phyloP scores from a whole-genome alignment of 2,329 filamentous ascomycete species.

The Trichoderma atroviride region DNA sequence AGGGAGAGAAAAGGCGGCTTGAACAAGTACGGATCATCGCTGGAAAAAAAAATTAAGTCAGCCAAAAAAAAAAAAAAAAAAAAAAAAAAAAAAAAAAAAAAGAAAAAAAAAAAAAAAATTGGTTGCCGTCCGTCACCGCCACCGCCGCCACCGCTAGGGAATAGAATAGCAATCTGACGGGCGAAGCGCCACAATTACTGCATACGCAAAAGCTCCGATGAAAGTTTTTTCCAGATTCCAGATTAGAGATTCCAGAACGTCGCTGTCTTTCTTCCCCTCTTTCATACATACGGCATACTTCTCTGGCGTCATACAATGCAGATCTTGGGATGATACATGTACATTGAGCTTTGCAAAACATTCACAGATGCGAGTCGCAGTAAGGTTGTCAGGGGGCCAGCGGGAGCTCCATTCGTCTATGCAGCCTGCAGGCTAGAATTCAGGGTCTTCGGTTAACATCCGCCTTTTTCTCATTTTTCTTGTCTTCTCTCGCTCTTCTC shows the following conservation, averaged over 20 bases:
- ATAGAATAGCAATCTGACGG: background rate
- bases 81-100: background rate
- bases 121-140: background rate
- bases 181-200: background rate
- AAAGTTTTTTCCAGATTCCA: background rate
- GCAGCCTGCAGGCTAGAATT: background rate
- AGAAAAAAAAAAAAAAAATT: background rate
- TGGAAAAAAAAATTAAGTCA: too few species aligned
- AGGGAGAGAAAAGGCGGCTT: background rate
- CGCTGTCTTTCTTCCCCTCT: background rate
- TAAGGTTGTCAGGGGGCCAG: constrained; percentile 7
- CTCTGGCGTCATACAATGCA: background rate
- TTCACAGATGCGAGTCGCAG: background rate
- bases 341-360: background rate
- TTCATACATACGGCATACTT: too few species aligned
- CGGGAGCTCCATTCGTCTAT: background rate
- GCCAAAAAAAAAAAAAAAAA: background rate
- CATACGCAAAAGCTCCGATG: background rate
- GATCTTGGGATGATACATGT: background rate
- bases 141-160: background rate
- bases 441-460: constrained; percentile 16
- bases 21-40: background rate
- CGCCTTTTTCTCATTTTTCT: background rate
- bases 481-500: background rate
- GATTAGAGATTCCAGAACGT: background rate